Percentiles rank a stretch among this genome's conserved stretches.
These are phyloP conservation scores for Vinca minor DNA, from an alignment of 257 asterid species.

Conservation along the genomic window DNA sequence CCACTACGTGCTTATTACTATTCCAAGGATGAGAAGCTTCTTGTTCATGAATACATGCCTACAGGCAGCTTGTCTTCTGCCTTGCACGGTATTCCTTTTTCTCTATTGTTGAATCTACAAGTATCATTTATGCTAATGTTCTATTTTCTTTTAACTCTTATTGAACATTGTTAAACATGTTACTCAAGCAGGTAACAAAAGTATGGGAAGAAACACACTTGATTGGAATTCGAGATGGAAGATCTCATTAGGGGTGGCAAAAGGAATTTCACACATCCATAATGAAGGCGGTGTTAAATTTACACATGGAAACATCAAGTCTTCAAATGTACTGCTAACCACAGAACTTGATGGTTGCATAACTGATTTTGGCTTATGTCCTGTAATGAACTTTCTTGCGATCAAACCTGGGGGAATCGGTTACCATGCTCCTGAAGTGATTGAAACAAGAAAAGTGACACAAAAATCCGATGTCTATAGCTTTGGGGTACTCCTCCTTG, in stretches of 20 bases:
- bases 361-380: conserved; percentile 61
- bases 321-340: conserved; percentile 73
- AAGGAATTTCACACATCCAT: conserved; percentile 72
- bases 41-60: conserved; percentile 78
- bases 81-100: conserved; percentile 51
- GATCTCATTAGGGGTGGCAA: conserved; percentile 65
- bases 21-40: conserved; percentile 93
- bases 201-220: conserved; percentile 35
- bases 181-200: conserved; percentile 41
- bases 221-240: conserved; percentile 84
- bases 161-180: not conserved
- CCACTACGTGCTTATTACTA: conserved; percentile 73
- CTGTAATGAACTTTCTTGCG: conserved; percentile 45
- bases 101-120: not conserved
- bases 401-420: conserved; percentile 59
- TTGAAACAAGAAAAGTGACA: conserved; percentile 49
- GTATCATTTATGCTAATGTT: not conserved
- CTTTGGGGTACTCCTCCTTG: conserved; percentile 86
- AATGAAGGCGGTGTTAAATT: conserved; percentile 48
- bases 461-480: conserved; percentile 87
- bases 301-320: conserved; percentile 72
- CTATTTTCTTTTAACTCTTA: not conserved
- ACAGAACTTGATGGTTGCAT: conserved; percentile 46
- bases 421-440: conserved; percentile 85
- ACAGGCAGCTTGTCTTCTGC: conserved; percentile 69